Conservation (phyloP, 163 green algal species). For the Chlorella variabilis region DNA sequence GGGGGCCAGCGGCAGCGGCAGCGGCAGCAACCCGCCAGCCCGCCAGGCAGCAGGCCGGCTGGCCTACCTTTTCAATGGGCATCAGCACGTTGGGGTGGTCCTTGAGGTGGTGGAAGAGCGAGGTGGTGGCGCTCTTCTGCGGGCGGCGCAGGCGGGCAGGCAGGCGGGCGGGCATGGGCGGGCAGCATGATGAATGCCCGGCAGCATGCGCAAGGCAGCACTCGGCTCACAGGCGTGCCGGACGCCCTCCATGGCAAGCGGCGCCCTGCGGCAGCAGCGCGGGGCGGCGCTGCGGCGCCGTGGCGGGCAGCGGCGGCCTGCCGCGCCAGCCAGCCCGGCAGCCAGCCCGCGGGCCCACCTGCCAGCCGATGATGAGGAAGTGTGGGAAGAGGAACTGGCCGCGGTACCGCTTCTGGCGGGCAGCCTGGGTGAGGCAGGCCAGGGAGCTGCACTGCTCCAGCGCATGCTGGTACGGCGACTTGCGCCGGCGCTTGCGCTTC, state of each 20-base stretch:
- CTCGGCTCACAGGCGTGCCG: no score
- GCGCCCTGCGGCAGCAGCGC: no score
- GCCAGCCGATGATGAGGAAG: slow-evolving; percentile 35
- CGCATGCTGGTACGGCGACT: slow-evolving; percentile 9
- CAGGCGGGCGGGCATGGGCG: background rate
- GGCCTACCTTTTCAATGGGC: slow-evolving; percentile 11
- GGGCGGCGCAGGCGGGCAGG: background rate
- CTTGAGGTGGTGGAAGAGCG: slow-evolving; percentile 37
- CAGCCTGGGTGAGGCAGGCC: slow-evolving; percentile 20
- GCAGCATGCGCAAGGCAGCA: no score
- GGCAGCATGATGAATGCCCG: no score
- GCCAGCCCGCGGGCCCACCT: no score
- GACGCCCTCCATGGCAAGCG: no score
- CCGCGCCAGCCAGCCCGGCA: no score
- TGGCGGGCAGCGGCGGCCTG: no score
- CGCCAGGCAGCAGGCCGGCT: no score
- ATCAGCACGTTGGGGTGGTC: slow-evolving; percentile 21
- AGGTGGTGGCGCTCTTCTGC: slow-evolving; percentile 49
- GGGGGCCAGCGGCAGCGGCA: no score
- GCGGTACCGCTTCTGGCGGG: background rate
- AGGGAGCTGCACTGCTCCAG: slow-evolving; percentile 4
- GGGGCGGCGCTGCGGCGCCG: no score
- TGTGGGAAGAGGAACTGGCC: slow-evolving; percentile 33
- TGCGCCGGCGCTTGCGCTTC: background rate
- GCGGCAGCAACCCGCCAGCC: no score